phyloP scores from a whole-genome alignment of 768 basidiomycete species.

The Multifurca ochricompacta region DNA sequence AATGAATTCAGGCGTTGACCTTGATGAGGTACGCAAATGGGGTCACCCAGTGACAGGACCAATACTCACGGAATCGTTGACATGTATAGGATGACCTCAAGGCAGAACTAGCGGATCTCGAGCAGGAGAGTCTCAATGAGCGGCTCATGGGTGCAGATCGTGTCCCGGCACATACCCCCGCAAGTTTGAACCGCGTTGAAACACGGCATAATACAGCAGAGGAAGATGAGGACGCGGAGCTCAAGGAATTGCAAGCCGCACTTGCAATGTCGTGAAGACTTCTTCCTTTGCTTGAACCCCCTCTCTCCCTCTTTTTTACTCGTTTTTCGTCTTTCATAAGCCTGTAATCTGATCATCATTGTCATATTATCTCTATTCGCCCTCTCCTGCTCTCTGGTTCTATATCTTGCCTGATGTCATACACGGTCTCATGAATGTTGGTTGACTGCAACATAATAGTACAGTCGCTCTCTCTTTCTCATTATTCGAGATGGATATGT shows the following conservation, averaged over 20 bases:
- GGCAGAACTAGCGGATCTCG: constrained; percentile 75
- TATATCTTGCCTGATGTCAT: constrained; percentile 10
- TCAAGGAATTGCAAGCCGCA: constrained; percentile 81
- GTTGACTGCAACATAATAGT: constrained; percentile 10
- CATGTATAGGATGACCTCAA: constrained; percentile 60
- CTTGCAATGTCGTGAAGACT: constrained; percentile 57
- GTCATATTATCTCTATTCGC: constrained; percentile 13
- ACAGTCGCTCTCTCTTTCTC: not conserved
- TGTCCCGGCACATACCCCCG: constrained; percentile 80
- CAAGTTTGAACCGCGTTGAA: constrained; percentile 35
- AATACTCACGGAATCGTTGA: too few species aligned
- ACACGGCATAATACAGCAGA: constrained; percentile 44
- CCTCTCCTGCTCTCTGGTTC: constrained; percentile 3
- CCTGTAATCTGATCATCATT: constrained; percentile 18
- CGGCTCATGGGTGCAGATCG: constrained; percentile 81
- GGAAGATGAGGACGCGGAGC: constrained; percentile 88
- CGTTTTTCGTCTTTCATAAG: not conserved
- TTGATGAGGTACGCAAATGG: constrained; percentile 69
- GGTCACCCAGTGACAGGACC: too few species aligned
- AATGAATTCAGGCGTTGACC: constrained; percentile 40
- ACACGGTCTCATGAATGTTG: constrained; percentile 6
- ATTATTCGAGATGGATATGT: too few species aligned
- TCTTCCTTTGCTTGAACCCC: not conserved
- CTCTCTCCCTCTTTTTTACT: not conserved
- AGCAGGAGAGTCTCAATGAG: constrained; percentile 82